phyloP scores from a whole-genome alignment of 495 filamentous ascomycete genomes.

The Bacidia rubella region DNA sequence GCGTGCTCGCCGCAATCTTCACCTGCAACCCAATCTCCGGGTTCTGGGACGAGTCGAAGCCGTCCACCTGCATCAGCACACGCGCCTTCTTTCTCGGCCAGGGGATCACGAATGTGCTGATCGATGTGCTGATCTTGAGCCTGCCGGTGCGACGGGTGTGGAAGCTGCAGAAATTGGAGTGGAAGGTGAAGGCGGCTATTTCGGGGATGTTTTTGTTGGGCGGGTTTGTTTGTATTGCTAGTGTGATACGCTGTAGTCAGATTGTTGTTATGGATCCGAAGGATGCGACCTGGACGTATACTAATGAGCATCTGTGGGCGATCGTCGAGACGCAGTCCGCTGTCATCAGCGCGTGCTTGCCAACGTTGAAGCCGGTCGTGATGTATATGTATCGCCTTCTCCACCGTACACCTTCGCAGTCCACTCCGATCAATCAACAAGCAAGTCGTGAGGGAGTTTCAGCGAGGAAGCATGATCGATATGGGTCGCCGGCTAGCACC shows the following conservation, averaged over 20 bases:
- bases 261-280: not conserved
- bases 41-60: constrained; percentile 22
- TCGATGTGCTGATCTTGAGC: constrained; percentile 21
- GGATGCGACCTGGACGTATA: not conserved
- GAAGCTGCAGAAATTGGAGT: constrained; percentile 21
- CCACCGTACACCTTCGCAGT: no score
- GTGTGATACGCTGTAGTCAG: not conserved
- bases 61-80: constrained; percentile 21
- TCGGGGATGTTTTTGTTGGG: constrained; percentile 23
- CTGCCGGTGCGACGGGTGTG: constrained; percentile 26
- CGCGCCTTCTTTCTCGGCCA: constrained; percentile 15
- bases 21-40: constrained; percentile 24
- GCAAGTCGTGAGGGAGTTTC: no score
- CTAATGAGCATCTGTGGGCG: not conserved
- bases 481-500: no score
- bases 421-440: no score
- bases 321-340: not conserved
- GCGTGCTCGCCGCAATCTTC: constrained; percentile 20
- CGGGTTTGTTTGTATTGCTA: constrained; percentile 6
- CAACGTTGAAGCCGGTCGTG: no score
- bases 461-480: no score
- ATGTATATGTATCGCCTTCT: no score
- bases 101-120: constrained; percentile 16
- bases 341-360: constrained; percentile 1
- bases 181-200: constrained; percentile 22